Evolutionary conservation across 371 early-diverging fungal genomes (phyloP).

Genomic region (Parasitella parasitica): DNA sequence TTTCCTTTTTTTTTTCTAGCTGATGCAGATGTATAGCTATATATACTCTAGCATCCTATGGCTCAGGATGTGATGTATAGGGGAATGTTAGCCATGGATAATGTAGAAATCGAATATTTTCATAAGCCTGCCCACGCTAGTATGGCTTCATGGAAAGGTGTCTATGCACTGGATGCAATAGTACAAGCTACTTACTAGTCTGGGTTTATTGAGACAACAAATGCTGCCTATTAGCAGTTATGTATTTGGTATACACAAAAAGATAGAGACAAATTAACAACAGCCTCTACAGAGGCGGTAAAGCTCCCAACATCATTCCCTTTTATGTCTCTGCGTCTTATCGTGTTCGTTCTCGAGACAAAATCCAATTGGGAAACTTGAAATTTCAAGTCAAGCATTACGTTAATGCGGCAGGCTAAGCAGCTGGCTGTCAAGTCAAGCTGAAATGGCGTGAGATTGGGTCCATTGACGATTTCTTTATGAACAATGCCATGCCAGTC

Average conservation of each 20-base stretch:
- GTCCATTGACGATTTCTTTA: slow-evolving; percentile 39
- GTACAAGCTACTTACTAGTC: slow-evolving; percentile 57
- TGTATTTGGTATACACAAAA: background rate
- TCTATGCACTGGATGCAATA: slow-evolving; percentile 75
- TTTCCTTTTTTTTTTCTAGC: background rate
- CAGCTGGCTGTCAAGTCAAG: slow-evolving; percentile 69
- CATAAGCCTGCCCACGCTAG: slow-evolving; percentile 66
- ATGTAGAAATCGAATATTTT: slow-evolving; percentile 54
- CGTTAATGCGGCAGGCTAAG: slow-evolving; percentile 63
- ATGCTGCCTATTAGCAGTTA: slow-evolving; percentile 53
- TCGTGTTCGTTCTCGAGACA: slow-evolving; percentile 53
- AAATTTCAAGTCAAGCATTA: slow-evolving; percentile 51
- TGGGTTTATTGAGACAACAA: slow-evolving; percentile 73
- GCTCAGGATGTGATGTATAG: background rate
- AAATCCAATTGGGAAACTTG: slow-evolving; percentile 46
- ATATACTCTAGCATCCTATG: background rate
- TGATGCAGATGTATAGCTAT: background rate
- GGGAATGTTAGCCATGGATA: slow-evolving; percentile 41
- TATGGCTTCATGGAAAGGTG: slow-evolving; percentile 59
- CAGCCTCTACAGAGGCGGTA: too few relatives aligned
- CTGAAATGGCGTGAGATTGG: slow-evolving; percentile 44
- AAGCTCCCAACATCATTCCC: slow-evolving; percentile 59
- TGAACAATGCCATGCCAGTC: slow-evolving; percentile 57
- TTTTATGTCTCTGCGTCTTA: slow-evolving; percentile 55
- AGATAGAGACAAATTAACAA: background rate